Percentiles rank a stretch among this genome's conserved stretches.
These are phyloP conservation scores for Trypanosoma theileri DNA, from an alignment of 208 protist genomes.

Conservation along the genomic window DNA sequence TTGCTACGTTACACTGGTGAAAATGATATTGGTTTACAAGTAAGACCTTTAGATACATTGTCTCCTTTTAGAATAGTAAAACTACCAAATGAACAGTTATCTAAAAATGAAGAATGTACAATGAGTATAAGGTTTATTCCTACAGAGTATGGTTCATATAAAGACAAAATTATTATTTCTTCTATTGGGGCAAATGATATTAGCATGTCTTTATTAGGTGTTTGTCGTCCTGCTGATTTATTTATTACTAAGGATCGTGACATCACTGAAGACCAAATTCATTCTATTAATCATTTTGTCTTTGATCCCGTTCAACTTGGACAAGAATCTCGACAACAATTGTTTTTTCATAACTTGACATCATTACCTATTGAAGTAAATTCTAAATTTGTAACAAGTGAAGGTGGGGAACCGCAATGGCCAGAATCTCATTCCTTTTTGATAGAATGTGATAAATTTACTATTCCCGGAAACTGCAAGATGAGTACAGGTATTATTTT, in stretches of 20 bases:
- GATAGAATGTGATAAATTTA: constrained; percentile 42
- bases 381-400: constrained; percentile 25
- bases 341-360: constrained; percentile 57
- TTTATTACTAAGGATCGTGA: constrained; percentile 28
- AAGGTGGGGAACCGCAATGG: constrained; percentile 19
- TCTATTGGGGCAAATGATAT: constrained; percentile 35
- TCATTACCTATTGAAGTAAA: constrained; percentile 59
- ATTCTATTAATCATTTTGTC: constrained; percentile 31
- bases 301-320: constrained; percentile 43
- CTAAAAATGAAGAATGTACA: constrained; percentile 31
- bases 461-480: constrained; percentile 38
- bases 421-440: constrained; percentile 45
- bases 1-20: constrained; percentile 43
- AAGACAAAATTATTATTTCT: constrained; percentile 42
- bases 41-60: constrained; percentile 52
- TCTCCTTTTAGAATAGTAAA: constrained; percentile 63
- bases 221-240: constrained; percentile 62
- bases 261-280: constrained; percentile 1
- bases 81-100: constrained; percentile 32
- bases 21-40: constrained; percentile 29
- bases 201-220: constrained; percentile 39
- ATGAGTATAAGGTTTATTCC: constrained; percentile 59
- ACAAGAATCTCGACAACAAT: constrained; percentile 26
- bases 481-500: constrained; percentile 29
- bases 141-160: constrained; percentile 55